phyloP scores from a whole-genome alignment of 2,329 filamentous ascomycete species.

The Fusarium xylarioides region DNA sequence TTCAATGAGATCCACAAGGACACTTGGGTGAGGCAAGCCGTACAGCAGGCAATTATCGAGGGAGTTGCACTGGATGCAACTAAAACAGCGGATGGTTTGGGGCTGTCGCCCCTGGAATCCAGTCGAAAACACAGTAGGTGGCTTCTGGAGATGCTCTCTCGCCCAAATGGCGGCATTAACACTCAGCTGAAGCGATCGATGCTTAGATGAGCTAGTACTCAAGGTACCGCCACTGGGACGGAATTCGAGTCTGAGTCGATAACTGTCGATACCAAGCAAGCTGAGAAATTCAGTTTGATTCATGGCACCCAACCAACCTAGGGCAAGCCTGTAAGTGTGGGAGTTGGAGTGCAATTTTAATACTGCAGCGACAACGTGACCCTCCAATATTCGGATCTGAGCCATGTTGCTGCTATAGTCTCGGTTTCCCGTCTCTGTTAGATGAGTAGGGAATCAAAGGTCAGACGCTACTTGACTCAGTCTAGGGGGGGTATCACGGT shows the following conservation, averaged over 20 bases:
- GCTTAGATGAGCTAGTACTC: not conserved
- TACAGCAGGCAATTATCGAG: not conserved
- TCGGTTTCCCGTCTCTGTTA: constrained; percentile 31
- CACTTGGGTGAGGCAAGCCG: not conserved
- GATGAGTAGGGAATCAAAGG: constrained; percentile 35
- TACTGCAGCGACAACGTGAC: constrained; percentile 37
- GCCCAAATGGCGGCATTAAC: not conserved
- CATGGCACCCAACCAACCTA: not conserved
- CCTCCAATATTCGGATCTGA: constrained; percentile 34
- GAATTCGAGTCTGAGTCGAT: not conserved
- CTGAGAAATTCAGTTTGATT: not conserved
- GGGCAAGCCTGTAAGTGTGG: not conserved
- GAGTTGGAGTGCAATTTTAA: constrained; percentile 34
- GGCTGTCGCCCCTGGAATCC: constrained; percentile 25
- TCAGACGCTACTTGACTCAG: constrained; percentile 40
- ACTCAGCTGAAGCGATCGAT: constrained; percentile 10
- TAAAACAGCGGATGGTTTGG: constrained; percentile 13
- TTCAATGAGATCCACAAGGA: not conserved
- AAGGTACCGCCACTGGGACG: constrained; percentile 23
- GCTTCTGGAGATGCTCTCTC: not conserved
- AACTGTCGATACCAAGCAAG: not conserved
- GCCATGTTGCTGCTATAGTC: constrained; percentile 31
- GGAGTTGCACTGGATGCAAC: constrained; percentile 18
- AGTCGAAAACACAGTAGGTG: constrained; percentile 10
- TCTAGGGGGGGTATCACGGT: constrained; percentile 26